phyloP scores from a whole-genome alignment of 2,329 filamentous ascomycete genomes.

The Cladosporium oxysporum region DNA sequence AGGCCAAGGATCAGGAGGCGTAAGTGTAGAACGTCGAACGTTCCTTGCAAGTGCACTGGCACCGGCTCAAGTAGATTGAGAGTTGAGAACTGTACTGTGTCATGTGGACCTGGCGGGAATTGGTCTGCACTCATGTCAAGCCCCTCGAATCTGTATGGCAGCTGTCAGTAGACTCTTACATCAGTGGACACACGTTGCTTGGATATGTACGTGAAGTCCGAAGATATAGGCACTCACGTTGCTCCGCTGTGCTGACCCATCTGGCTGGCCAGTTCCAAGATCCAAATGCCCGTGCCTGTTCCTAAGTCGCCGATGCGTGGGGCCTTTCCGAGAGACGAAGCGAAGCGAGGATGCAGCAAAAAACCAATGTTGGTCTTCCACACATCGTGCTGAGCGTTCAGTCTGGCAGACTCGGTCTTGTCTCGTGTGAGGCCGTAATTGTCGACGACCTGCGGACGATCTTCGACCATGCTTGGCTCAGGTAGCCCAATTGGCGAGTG shows the following conservation, averaged over 20 bases:
- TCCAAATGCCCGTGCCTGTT: slow-evolving; percentile 29
- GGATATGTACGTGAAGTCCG: neutral
- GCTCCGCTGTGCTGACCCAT: neutral
- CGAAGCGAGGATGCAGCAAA: slow-evolving; percentile 25
- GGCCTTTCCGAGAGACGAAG: slow-evolving; percentile 18
- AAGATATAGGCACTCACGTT: neutral
- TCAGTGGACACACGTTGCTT: neutral
- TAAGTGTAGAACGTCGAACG: slow-evolving; percentile 29
- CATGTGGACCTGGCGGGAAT: slow-evolving; percentile 22
- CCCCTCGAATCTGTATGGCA: slow-evolving; percentile 21
- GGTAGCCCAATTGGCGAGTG: neutral
- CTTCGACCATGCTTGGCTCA: neutral
- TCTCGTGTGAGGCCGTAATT: slow-evolving; percentile 26
- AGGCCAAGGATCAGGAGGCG: slow-evolving; percentile 27
- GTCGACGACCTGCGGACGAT: neutral
- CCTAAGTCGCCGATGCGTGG: slow-evolving; percentile 28
- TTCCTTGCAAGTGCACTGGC: slow-evolving; percentile 13
- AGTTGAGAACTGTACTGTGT: slow-evolving; percentile 7
- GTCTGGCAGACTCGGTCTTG: slow-evolving; percentile 23
- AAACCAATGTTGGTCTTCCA: slow-evolving; percentile 24
- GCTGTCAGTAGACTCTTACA: neutral
- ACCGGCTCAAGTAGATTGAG: slow-evolving; percentile 27
- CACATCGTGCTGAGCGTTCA: slow-evolving; percentile 25
- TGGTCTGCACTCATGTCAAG: slow-evolving; percentile 27
- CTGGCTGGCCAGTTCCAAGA: slow-evolving; percentile 22